Conservation (phyloP, 768 basidiomycete species). For the Boletellus sp. region DNA sequence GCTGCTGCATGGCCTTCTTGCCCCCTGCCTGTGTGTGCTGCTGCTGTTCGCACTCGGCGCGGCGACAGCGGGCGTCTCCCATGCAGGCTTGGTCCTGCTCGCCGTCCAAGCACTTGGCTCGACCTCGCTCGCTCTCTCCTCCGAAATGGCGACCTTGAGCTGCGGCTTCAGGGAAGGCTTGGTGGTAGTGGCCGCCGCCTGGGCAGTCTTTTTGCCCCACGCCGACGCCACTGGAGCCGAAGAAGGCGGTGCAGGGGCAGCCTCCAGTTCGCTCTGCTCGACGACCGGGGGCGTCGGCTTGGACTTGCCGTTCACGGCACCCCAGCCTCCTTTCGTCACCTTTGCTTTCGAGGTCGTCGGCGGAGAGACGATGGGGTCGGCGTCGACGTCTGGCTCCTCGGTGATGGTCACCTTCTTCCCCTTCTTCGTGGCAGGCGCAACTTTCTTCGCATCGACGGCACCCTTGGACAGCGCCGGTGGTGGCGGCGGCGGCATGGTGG, state of each 20-base stretch:
- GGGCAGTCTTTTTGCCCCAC: constrained; percentile 15
- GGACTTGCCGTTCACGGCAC: constrained; percentile 18
- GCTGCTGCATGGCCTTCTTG: constrained; percentile 13
- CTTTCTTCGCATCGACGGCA: constrained; percentile 13
- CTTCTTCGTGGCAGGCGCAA: constrained; percentile 11
- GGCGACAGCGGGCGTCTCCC: constrained; percentile 8
- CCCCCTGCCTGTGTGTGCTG: constrained; percentile 7
- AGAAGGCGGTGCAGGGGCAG: background rate
- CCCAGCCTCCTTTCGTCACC: constrained; percentile 17
- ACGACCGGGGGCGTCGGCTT: constrained; percentile 10
- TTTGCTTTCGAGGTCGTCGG: constrained; percentile 11
- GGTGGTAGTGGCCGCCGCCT: background rate
- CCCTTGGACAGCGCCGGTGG: constrained; percentile 5
- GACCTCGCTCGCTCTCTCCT: constrained; percentile 20
- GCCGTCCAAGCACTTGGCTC: constrained; percentile 1
- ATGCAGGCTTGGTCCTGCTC: constrained; percentile 18
- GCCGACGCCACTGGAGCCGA: constrained; percentile 1
- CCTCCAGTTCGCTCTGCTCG: constrained; percentile 15
- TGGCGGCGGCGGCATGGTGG: background rate
- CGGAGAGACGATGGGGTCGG: constrained; percentile 16
- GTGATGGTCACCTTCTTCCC: constrained; percentile 25
- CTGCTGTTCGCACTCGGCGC: background rate
- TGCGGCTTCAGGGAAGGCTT: constrained; percentile 15
- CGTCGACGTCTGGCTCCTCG: constrained; percentile 27
- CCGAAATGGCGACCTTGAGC: constrained; percentile 15